These are phyloP conservation scores for Pyronema omphalodes DNA, from an alignment of 495 filamentous ascomycete species.

Conservation along the genomic window DNA sequence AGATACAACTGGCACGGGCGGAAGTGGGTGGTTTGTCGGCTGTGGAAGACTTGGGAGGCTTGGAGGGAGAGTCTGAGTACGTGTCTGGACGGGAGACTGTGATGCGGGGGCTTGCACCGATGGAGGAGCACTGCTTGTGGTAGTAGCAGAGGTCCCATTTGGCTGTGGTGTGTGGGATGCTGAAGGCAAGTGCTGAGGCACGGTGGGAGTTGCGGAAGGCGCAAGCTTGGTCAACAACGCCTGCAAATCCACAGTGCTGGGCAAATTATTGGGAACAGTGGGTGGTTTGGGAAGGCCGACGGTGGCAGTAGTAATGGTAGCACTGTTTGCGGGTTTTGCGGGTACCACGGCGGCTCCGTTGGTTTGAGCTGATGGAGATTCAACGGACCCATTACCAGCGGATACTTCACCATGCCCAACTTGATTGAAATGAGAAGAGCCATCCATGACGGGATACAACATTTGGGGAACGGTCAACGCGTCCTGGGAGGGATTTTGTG, in stretches of 20 bases:
- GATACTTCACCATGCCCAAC: conserved; percentile 21
- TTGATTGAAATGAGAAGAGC: conserved; percentile 13
- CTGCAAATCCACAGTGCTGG: conserved; percentile 24
- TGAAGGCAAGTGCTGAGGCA: conserved; percentile 6
- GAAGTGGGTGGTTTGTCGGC: conserved; percentile 21
- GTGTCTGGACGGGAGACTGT: conserved; percentile 1
- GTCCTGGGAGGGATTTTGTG: not conserved
- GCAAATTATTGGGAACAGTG: conserved; percentile 15
- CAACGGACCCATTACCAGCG: conserved; percentile 16
- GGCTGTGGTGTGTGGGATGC: not conserved
- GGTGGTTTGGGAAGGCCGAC: not conserved
- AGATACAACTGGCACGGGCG: conserved; percentile 7
- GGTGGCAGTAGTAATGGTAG: conserved; percentile 1
- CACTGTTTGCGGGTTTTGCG: conserved; percentile 13
- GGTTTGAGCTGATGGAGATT: not conserved
- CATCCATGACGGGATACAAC: conserved; percentile 11
- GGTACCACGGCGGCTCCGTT: conserved; percentile 12
- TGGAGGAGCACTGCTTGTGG: conserved; percentile 10
- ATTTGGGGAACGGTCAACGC: not conserved
- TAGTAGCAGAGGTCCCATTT: conserved; percentile 8
- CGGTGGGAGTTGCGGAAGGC: conserved; percentile 15
- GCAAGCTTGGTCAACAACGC: conserved; percentile 25
- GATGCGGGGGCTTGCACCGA: not conserved
- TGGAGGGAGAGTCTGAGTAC: conserved; percentile 1
- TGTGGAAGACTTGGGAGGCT: conserved; percentile 16